phyloP scores from a whole-genome alignment of 2,329 filamentous ascomycete species.

The Alternaria sp. region DNA sequence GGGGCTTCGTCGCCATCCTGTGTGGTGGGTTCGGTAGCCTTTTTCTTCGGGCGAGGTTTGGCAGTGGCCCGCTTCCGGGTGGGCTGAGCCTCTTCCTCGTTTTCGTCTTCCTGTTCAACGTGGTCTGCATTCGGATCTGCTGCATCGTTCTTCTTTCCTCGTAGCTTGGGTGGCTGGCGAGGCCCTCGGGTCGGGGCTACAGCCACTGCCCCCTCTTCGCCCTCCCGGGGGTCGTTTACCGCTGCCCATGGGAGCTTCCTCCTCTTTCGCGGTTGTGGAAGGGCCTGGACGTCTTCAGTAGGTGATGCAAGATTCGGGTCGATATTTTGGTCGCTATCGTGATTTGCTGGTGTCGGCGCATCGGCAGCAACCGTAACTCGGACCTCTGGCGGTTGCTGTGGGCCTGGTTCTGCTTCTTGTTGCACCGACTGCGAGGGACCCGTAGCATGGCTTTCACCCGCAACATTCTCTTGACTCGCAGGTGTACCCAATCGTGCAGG shows the following conservation, averaged over 20 bases:
- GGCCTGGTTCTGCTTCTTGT: neutral
- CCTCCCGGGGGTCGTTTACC: slow-evolving; percentile 39
- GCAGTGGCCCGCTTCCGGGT: slow-evolving; percentile 21
- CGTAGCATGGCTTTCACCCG: neutral
- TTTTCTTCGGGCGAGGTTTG: slow-evolving; percentile 34
- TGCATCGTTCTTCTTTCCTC: slow-evolving; percentile 17
- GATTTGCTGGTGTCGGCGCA: neutral
- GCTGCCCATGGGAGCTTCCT: slow-evolving; percentile 39
- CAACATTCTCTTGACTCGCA: neutral
- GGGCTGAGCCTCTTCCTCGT: slow-evolving; percentile 24
- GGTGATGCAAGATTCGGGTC: slow-evolving; percentile 4
- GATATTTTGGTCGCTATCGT: neutral
- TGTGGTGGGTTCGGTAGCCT: slow-evolving; percentile 16
- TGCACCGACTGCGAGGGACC: neutral
- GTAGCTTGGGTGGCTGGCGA: slow-evolving; percentile 25
- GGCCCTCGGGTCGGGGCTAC: slow-evolving; percentile 23
- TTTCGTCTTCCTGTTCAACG: slow-evolving; percentile 22
- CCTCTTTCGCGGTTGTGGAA: slow-evolving; percentile 19
- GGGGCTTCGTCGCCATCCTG: slow-evolving; percentile 26
- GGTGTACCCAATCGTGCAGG: slow-evolving; percentile 4
- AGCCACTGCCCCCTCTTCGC: slow-evolving; percentile 19
- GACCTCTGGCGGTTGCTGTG: neutral
- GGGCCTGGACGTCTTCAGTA: slow-evolving; percentile 5
- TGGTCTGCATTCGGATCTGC: slow-evolving; percentile 15
- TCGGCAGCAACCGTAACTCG: neutral